phyloP scores from a whole-genome alignment of 257 asterid species.

The Penstemon eatonii region DNA sequence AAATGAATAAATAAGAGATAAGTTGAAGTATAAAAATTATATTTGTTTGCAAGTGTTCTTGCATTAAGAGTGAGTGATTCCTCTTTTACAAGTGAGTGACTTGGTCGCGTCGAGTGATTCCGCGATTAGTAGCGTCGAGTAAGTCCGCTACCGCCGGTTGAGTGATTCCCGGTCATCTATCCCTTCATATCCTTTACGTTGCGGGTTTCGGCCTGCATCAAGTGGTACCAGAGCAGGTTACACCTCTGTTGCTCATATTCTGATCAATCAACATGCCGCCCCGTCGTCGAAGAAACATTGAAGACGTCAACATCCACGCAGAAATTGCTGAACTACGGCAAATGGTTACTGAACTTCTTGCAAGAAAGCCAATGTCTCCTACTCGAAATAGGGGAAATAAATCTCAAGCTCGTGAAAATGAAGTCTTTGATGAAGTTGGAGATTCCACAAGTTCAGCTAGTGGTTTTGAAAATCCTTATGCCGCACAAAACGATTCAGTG shows the following conservation, averaged over 20 bases:
- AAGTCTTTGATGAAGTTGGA: neutral
- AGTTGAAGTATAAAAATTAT: too few species aligned
- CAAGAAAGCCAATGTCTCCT: neutral
- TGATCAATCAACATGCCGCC: constrained; percentile 3
- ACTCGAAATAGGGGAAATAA: neutral
- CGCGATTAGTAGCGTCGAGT: too few species aligned
- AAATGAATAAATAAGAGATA: too few species aligned
- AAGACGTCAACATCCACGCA: neutral
- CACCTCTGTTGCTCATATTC: neutral
- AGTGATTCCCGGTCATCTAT: too few species aligned
- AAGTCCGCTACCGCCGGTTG: too few species aligned
- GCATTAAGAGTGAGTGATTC: too few species aligned
- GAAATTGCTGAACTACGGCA: neutral
- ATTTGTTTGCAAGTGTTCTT: too few species aligned
- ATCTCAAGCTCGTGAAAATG: neutral
- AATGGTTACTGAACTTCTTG: constrained; percentile 4
- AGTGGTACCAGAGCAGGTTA: neutral
- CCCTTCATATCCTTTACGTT: too few species aligned
- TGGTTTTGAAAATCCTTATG: neutral
- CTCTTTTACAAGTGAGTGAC: too few species aligned
- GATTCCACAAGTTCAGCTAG: neutral
- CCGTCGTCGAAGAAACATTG: neutral
- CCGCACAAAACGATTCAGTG: neutral
- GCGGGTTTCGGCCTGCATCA: too few species aligned
- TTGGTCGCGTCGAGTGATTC: too few species aligned